Evolutionary conservation across 495 filamentous ascomycete genomes (phyloP), one percentile per base, ranked within the genome.

Genomic region (Annulohypoxylon stygium): DNA sequence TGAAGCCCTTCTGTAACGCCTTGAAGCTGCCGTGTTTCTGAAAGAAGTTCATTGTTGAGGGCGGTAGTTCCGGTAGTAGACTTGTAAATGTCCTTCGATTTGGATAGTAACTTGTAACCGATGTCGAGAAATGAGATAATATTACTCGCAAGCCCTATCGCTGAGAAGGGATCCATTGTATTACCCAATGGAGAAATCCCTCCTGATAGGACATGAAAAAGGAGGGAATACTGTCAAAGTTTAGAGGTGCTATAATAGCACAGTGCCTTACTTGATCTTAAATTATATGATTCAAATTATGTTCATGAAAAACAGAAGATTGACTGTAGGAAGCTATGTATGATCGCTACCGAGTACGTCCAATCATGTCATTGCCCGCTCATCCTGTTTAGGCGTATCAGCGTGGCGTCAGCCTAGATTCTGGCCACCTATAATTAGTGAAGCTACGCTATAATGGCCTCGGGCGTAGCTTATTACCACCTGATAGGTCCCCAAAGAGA

Each of bases 41-140:
- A 45, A 5, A 14, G 4, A 11, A 45, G 41, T n/a, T 45, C 41
- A 45, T 45, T n/a, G 14, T 45, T 45, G 41, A 45, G 41, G 14
- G 41, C 4, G 2, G 16, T 50, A 20, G 16, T 14, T 2, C 53
- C 53, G 2, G 26, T 16, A 5, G 30, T 18, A 9, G 53, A 57
- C 4, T 18, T 37, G 16, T 57, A 57, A 10, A 57, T 57, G 0
- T 14, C 33, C 53, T 34, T 36, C 5, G 26, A 36, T 16, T 57
- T 36, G 4, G 30, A 36, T 18, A 37, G 12, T n/a, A 57, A 20
- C 8, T 57, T 60, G 20, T 25, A 43, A 11, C 57, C 57, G 20
- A 60, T 16, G 10, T 60, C 57, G 18, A 60, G 16, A 18, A 60
- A 60, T 20, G 57, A 7, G 7, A 60, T 30, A 12, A 60, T 25